These are phyloP conservation scores for Leccinum boreale DNA, from an alignment of 768 basidiomycete genomes.

Conservation along the genomic window DNA sequence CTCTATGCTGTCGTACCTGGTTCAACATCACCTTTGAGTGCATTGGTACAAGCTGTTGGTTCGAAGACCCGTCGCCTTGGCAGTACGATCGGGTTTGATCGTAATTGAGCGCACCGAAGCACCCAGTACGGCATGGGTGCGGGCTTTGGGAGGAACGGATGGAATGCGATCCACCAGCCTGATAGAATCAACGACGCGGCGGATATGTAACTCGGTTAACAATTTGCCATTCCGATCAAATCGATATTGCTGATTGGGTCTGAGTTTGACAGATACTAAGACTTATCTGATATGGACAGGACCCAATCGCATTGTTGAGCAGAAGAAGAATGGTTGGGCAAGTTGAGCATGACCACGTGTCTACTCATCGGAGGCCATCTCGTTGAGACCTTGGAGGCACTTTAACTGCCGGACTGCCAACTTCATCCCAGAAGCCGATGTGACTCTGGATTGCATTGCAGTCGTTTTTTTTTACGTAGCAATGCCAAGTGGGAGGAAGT, in stretches of 20 bases:
- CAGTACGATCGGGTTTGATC: background rate
- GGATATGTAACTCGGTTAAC: background rate
- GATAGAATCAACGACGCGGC: background rate
- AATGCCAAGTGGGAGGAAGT: background rate
- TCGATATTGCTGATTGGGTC: background rate
- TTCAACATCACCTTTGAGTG: background rate
- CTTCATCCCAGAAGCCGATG: background rate
- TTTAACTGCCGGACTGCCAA: background rate
- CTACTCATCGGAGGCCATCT: background rate
- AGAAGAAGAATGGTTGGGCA: background rate
- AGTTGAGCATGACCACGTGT: background rate
- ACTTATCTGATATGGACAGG: background rate
- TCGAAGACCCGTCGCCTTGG: background rate
- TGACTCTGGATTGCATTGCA: background rate
- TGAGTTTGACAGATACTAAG: background rate
- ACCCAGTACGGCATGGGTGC: background rate
- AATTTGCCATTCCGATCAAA: background rate
- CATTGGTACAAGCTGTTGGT: background rate
- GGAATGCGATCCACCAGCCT: background rate
- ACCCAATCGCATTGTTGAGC: background rate
- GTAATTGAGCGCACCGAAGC: background rate
- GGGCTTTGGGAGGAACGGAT: background rate
- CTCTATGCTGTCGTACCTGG: background rate
- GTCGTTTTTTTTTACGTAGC: background rate
- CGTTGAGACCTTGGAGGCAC: background rate